phyloP scores from a whole-genome alignment of 1,284 basidiomycete genomes.

The Anthracocystis panici-leucophaei region DNA sequence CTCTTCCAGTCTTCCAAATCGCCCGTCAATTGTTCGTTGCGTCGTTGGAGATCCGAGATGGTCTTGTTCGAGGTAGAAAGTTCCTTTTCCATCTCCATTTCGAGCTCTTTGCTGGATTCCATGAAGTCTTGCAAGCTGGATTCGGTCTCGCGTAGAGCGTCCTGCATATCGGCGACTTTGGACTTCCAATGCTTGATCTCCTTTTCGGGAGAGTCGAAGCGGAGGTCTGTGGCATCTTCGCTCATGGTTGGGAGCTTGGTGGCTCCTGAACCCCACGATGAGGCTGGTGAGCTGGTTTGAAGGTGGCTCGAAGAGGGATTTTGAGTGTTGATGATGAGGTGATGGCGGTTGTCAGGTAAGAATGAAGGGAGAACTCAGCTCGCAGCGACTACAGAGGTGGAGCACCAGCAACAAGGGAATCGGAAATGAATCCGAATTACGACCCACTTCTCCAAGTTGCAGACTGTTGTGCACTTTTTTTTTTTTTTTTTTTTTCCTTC shows the following conservation, averaged over 20 bases:
- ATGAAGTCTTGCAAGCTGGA: slow-evolving; percentile 63
- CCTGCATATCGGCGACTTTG: slow-evolving; percentile 61
- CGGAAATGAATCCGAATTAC: too few species aligned
- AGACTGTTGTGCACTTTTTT: too few species aligned
- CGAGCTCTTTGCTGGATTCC: slow-evolving; percentile 66
- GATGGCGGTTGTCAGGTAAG: too few species aligned
- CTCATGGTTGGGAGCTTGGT: slow-evolving; percentile 32
- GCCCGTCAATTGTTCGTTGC: slow-evolving; percentile 55
- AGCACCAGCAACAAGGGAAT: too few species aligned
- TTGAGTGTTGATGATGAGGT: too few species aligned
- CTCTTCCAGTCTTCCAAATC: slow-evolving; percentile 67
- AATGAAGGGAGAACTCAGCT: too few species aligned
- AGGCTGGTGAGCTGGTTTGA: slow-evolving; percentile 5
- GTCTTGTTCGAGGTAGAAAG: slow-evolving; percentile 50
- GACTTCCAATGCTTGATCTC: slow-evolving; percentile 63
- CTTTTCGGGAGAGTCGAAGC: slow-evolving; percentile 57
- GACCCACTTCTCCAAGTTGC: too few species aligned
- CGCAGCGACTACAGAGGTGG: too few species aligned
- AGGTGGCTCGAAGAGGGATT: not conserved
- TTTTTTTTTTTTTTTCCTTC: too few species aligned
- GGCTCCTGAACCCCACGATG: slow-evolving; percentile 13
- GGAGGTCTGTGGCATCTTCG: slow-evolving; percentile 45
- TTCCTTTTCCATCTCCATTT: slow-evolving; percentile 67
- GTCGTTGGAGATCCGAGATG: slow-evolving; percentile 49
- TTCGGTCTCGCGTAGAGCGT: slow-evolving; percentile 61